phyloP scores from a whole-genome alignment of 495 filamentous ascomycete species.

The Alectoria sarmentosa region DNA sequence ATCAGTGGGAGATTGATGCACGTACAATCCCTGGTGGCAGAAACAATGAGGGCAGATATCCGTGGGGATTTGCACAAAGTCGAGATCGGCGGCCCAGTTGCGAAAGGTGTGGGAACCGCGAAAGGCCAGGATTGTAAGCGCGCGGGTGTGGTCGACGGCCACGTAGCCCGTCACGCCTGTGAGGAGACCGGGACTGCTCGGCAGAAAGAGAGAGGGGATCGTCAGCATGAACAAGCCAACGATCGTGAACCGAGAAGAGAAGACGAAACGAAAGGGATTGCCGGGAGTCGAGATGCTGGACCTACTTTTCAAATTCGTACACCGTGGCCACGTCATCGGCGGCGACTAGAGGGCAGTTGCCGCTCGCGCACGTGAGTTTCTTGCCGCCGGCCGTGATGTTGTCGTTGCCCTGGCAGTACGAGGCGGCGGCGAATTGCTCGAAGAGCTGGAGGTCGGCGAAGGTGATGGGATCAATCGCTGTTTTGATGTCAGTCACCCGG shows the following conservation, averaged over 20 bases:
- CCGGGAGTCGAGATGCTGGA: no score
- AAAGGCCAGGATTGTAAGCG: conserved; percentile 60
- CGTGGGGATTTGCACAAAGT: conserved; percentile 35
- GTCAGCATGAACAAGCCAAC: no score
- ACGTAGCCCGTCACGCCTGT: conserved; percentile 65
- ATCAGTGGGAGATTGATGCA: background rate
- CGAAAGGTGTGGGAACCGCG: conserved; percentile 54
- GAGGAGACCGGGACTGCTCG: conserved; percentile 36
- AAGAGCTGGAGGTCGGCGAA: conserved; percentile 52
- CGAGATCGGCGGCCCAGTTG: conserved; percentile 62
- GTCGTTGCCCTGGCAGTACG: conserved; percentile 57
- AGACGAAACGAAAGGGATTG: no score
- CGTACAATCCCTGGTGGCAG: conserved; percentile 45
- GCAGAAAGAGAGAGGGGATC: background rate
- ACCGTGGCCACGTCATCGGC: conserved; percentile 47
- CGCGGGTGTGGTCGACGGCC: conserved; percentile 55
- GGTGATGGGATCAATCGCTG: conserved; percentile 30
- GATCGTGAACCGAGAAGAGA: no score
- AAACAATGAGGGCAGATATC: conserved; percentile 45
- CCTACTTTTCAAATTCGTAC: conserved; percentile 55
- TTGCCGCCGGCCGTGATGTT: conserved; percentile 37
- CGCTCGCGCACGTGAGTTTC: conserved; percentile 50
- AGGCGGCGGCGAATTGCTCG: conserved; percentile 62
- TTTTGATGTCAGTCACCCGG: background rate
- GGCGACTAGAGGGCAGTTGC: conserved; percentile 56